These are phyloP conservation scores for Leptosphaerulina australis DNA, from an alignment of 2,329 filamentous ascomycete genomes.

Conservation along the genomic window DNA sequence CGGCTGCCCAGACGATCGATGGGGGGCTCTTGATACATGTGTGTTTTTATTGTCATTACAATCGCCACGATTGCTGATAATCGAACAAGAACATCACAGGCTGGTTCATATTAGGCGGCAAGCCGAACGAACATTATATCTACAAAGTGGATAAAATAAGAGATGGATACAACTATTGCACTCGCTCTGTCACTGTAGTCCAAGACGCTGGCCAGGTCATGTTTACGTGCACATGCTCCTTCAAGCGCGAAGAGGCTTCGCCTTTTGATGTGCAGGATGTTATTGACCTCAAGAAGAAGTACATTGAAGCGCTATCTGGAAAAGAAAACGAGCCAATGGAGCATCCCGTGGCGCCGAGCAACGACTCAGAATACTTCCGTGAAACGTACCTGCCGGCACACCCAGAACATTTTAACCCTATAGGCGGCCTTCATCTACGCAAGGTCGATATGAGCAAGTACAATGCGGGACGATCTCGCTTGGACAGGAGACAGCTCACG, in stretches of 20 bases:
- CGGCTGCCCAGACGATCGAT: slow-evolving; percentile 60
- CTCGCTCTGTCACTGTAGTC: slow-evolving; percentile 58
- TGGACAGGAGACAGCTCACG: slow-evolving; percentile 46
- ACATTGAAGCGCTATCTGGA: slow-evolving; percentile 41
- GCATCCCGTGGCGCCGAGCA: slow-evolving; percentile 27
- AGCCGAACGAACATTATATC: slow-evolving; percentile 55
- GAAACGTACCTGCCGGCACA: slow-evolving; percentile 39
- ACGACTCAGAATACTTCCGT: slow-evolving; percentile 34
- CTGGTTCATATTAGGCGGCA: slow-evolving; percentile 58
- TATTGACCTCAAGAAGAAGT: slow-evolving; percentile 45
- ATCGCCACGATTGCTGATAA: background rate
- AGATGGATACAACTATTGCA: slow-evolving; percentile 60
- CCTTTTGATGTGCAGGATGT: slow-evolving; percentile 43
- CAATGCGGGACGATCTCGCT: slow-evolving; percentile 49
- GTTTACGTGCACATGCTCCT: slow-evolving; percentile 60
- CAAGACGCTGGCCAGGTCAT: slow-evolving; percentile 52
- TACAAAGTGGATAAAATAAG: slow-evolving; percentile 59
- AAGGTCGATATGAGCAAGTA: slow-evolving; percentile 61
- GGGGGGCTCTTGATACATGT: slow-evolving; percentile 60
- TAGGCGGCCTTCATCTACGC: slow-evolving; percentile 55
- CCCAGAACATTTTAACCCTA: slow-evolving; percentile 48
- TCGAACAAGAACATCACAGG: slow-evolving; percentile 57
- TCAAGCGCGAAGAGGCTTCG: slow-evolving; percentile 55
- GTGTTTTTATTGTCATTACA: slow-evolving; percentile 12
- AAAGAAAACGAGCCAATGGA: slow-evolving; percentile 43